Evolutionary conservation across 2,329 filamentous ascomycete species (phyloP).

Genomic region (Plenodomus lindquistii): DNA sequence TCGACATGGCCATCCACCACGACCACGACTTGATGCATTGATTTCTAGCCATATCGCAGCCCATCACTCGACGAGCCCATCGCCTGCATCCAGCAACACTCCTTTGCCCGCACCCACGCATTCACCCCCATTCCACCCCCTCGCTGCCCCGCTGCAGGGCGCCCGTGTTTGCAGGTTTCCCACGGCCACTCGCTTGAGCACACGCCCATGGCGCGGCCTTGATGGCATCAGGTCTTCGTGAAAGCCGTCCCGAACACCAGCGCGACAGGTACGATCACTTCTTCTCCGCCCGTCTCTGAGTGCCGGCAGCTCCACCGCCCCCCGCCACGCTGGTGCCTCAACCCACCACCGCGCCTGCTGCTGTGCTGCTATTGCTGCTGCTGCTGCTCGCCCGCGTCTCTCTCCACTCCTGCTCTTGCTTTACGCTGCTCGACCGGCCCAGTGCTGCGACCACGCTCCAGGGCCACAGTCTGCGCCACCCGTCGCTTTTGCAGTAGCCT

Average conservation of each 20-base stretch:
- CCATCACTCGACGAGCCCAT: conserved; percentile 14
- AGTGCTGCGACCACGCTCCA: conserved; percentile 32
- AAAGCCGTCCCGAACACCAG: conserved; percentile 27
- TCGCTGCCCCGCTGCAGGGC: conserved; percentile 7
- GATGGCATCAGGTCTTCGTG: conserved; percentile 35
- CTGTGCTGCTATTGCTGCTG: not conserved
- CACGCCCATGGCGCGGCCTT: conserved; percentile 44
- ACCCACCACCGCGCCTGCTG: conserved; percentile 12
- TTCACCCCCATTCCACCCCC: not conserved
- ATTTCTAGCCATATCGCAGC: conserved; percentile 3
- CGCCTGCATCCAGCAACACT: conserved; percentile 5
- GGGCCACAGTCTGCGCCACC: conserved; percentile 36
- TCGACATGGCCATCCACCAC: not conserved
- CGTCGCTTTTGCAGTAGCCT: conserved; percentile 32
- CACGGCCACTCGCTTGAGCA: conserved; percentile 42
- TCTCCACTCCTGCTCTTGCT: conserved; percentile 22
- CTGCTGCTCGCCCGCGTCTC: conserved; percentile 8
- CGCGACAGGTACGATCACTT: conserved; percentile 24
- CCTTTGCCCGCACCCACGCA: conserved; percentile 10
- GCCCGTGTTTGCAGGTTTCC: conserved; percentile 23
- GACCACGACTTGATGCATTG: conserved; percentile 6
- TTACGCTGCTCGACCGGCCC: conserved; percentile 23
- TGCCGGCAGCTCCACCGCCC: conserved; percentile 11
- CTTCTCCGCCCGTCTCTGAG: conserved; percentile 20
- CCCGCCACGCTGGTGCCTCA: not conserved